Base-by-base conservation (phyloP, 352 stramenopile species). In the Phytopythium mirpurense region DNA sequence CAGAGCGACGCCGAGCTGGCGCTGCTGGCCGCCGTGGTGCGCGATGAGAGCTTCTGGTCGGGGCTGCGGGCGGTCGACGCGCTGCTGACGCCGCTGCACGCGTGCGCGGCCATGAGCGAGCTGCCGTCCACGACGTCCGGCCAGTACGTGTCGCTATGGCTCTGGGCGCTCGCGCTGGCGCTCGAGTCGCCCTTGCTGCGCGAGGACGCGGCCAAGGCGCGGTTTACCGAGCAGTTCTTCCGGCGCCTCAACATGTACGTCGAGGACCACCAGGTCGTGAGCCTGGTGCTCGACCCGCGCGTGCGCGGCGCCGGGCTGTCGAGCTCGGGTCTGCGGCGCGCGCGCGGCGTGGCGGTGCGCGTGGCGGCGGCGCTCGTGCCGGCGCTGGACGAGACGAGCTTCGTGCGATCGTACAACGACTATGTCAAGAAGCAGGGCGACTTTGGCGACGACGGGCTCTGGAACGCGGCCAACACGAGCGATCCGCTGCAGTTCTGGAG, bases 321-420 rank as follows among this genome's bases (percentile, higher is more conserved):
- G 52, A 63, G 49, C 35, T 68, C 63, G 10, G 67, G 67, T n/a
- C 42, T 72, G n/a, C 63, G 63, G 48, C 67, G 67, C 0, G 57
- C 63, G 54, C 63, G 63, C 1, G 63, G 60, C 19, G 50, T 75
- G 8, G 49, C 63, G 10, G 51, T 75, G 45, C 56, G 63, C 42
- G 50, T 75, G 35, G 67, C 63, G 8, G 38, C 31, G 12, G 12
- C 51, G 18, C 40, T 72, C 16, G 21, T 72, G 26, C 60, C 63
- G 5, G 21, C 43, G 5, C 57, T 75, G 14, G 59, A 72, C 35
- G 67, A 75, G 31, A 67, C 59, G 18, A 65, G 62, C 35, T 75
- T 75, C 29, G 56, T 75, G 29, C 67, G 63, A 11, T 72, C 67
- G 41, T 75, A 70, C 58, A 75, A 72, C 43, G 67, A 75, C 43